Evolutionary conservation across 1,284 basidiomycete genomes (phyloP).

Genomic region (Leccinum subfulvum): DNA sequence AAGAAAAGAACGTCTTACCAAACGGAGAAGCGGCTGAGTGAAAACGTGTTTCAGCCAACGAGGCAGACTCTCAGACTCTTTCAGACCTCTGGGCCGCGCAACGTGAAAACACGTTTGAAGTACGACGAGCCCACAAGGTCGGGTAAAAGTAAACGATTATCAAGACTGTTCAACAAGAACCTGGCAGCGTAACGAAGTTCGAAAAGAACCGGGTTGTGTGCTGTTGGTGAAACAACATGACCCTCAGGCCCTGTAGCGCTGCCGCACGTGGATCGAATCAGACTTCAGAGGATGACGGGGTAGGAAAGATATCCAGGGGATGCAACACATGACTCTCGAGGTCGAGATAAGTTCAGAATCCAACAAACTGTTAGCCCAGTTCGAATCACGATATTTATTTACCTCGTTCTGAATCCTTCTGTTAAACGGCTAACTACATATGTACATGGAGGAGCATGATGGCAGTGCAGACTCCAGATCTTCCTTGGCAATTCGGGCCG

Average conservation of each 20-base stretch:
- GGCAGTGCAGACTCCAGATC: neutral
- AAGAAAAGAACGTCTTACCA: constrained; percentile 5
- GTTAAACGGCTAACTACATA: neutral
- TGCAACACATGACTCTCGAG: neutral
- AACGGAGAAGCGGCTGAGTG: constrained; percentile 9
- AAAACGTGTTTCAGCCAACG: neutral
- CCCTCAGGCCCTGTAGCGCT: neutral
- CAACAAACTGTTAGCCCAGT: neutral
- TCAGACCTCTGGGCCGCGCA: neutral
- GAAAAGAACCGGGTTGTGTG: neutral
- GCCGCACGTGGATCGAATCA: neutral
- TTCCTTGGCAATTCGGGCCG: constrained; percentile 6
- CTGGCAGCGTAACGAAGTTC: neutral
- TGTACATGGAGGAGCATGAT: neutral
- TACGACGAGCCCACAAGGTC: neutral
- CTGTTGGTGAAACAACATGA: neutral
- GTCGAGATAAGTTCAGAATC: neutral
- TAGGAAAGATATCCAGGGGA: neutral
- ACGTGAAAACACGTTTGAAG: neutral
- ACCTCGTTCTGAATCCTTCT: neutral
- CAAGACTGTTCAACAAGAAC: neutral
- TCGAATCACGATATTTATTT: neutral
- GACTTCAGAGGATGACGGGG: neutral
- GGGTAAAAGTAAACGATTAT: neutral
- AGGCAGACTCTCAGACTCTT: neutral